Percentiles rank a stretch among this genome's conserved stretches.
Conservation (phyloP, 75 land plant species). For the Cunninghamia lanceolata region DNA sequence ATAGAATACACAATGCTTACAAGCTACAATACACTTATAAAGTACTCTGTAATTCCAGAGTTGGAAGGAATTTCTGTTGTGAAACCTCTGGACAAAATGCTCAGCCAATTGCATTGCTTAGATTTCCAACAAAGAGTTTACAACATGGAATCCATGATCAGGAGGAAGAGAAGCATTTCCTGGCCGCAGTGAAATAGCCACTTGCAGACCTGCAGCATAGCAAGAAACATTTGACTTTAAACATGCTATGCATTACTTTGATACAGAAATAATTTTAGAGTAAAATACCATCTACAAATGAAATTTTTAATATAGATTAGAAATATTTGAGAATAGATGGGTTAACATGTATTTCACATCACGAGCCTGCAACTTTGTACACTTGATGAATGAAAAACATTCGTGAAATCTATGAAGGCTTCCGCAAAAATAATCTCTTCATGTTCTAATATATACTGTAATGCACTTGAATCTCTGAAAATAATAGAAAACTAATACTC, state of each 20-base stretch:
- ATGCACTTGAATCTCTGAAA: background rate
- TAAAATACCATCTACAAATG: background rate
- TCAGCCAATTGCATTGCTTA: constrained; percentile 12
- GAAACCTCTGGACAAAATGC: background rate
- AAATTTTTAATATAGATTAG: background rate
- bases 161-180: constrained; percentile 88
- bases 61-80: background rate
- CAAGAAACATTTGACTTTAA: background rate
- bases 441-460: background rate
- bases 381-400: background rate
- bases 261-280: background rate
- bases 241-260: background rate
- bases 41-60: background rate
- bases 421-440: background rate
- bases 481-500: background rate
- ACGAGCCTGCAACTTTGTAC: background rate
- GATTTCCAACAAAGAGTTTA: constrained; percentile 64
- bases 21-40: background rate
- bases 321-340: background rate
- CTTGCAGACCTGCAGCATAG: constrained; percentile 65
- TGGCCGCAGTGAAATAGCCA: constrained; percentile 68
- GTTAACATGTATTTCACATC: background rate
- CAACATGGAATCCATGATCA: constrained; percentile 79
- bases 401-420: background rate
- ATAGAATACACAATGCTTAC: background rate